Base-by-base conservation (phyloP, 2,329 filamentous ascomycete species). In the Penicillium digitatum region DNA sequence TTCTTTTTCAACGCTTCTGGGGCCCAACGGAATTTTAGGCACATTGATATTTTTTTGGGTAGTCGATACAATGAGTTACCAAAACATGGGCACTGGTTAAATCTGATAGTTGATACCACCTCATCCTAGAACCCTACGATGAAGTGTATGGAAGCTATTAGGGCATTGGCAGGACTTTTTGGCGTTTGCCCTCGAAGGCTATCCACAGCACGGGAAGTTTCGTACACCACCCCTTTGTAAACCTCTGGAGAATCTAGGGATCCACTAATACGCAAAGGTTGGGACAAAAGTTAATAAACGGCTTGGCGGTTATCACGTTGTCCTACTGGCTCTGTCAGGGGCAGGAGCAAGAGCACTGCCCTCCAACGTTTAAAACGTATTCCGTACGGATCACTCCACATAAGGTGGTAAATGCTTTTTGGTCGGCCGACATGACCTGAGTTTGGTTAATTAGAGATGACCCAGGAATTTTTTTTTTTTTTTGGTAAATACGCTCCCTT, bases 1-100 rank as follows among this genome's bases (percentile, higher is more conserved):
- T 22, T 39, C 38, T 22, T 20, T 51, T 51, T 54, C 40, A 45
- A 54, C 52, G 39, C 39, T 54, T 54, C 39, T 32, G 31, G 39
- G 20, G 32, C 52, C 26, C 52, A 45, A 51, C 52, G 31, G n/a
- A 52, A 45, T 51, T 37, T 29, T 9, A 31, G 11, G 18, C 34
- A n/a, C n/a, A 16, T 29, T 20, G 31, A 8, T 6, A 26, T 2
- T 26, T 8, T 40, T 26, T 11, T 42, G 3, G 16, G 6, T 10
- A 16, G 3, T 8, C 3, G 22, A 12, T 26, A 26, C 22, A 12
- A 27, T 27, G 11, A 26, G n/a, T 26, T n/a, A n/a, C 22, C 22
- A 12, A 27, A 40, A 6, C 6, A 26, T 5, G 24, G 39, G 2
- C 24, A 26, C 9, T n/a, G 8, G 5, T 42, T 7, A 16, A 26